Conservation (phyloP, 2,329 filamentous ascomycete genomes). For the Phialophora macrospora region DNA sequence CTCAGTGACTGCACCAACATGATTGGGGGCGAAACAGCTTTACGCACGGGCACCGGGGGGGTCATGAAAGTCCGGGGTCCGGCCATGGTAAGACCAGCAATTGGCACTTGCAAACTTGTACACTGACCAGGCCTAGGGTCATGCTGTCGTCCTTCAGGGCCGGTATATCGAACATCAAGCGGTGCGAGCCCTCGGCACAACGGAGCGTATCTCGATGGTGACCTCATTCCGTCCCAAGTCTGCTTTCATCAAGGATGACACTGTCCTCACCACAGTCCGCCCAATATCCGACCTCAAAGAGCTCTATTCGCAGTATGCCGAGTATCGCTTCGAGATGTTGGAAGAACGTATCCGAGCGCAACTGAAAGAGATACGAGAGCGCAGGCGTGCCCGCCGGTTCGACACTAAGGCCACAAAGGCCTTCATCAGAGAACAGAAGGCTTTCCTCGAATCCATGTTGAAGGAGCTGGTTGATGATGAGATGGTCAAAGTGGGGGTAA, state of each 20-base stretch:
- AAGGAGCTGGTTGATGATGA: slow-evolving; percentile 49
- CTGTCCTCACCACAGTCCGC: slow-evolving; percentile 64
- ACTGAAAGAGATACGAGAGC: slow-evolving; percentile 46
- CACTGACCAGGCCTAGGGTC: slow-evolving; percentile 54
- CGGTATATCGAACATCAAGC: slow-evolving; percentile 70
- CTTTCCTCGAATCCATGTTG: slow-evolving; percentile 48
- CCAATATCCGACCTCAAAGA: slow-evolving; percentile 62
- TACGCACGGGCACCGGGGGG: slow-evolving; percentile 58
- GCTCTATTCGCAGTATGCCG: slow-evolving; percentile 65
- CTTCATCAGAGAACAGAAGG: slow-evolving; percentile 42
- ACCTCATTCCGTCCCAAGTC: slow-evolving; percentile 67
- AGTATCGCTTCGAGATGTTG: slow-evolving; percentile 68
- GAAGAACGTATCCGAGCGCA: slow-evolving; percentile 61
- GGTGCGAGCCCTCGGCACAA: slow-evolving; percentile 61
- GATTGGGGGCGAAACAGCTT: slow-evolving; percentile 63
- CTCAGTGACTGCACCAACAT: slow-evolving; percentile 55
- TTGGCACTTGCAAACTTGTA: slow-evolving; percentile 3
- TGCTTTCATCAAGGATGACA: slow-evolving; percentile 62
- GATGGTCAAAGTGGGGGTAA: slow-evolving; percentile 46
- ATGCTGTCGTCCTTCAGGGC: slow-evolving; percentile 70
- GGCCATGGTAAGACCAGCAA: slow-evolving; percentile 46
- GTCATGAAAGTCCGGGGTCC: slow-evolving; percentile 54
- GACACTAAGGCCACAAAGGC: slow-evolving; percentile 41
- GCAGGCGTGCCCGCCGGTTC: slow-evolving; percentile 44
- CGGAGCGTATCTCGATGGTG: slow-evolving; percentile 69